A percentile compares a stretch with the other conserved stretches of the same genome.
Conservation (phyloP, 495 filamentous ascomycete species). For the Penicillium lagena region DNA sequence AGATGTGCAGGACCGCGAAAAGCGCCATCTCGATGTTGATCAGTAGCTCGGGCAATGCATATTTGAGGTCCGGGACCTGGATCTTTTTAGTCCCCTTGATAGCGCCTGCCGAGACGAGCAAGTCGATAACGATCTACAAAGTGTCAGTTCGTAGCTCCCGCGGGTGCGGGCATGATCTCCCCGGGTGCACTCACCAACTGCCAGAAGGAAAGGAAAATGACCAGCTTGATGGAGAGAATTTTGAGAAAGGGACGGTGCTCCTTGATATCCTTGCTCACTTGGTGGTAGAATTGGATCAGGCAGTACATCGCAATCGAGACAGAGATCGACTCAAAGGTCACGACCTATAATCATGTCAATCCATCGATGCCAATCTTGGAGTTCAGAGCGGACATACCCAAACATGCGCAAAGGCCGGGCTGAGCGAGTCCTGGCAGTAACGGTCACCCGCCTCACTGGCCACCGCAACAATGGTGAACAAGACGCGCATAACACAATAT, state of each 20-base stretch:
- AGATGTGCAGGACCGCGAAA: slow-evolving; percentile 73
- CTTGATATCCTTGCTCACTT: slow-evolving; percentile 62
- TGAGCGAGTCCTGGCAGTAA: slow-evolving; percentile 76
- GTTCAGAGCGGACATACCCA: slow-evolving; percentile 59
- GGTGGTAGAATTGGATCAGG: slow-evolving; percentile 83
- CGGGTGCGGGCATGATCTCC: too few relatives aligned
- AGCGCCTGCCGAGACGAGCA: slow-evolving; percentile 56
- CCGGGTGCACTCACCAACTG: slow-evolving; percentile 50
- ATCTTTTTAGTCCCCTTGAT: slow-evolving; percentile 57
- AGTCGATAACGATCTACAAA: slow-evolving; percentile 54
- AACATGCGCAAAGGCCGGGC: slow-evolving; percentile 72
- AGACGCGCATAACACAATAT: slow-evolving; percentile 82
- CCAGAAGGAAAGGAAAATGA: slow-evolving; percentile 95
- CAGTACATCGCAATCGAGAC: slow-evolving; percentile 91
- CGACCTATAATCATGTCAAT: slow-evolving; percentile 35
- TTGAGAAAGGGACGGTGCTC: slow-evolving; percentile 74
- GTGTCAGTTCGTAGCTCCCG: too few relatives aligned
- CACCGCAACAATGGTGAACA: slow-evolving; percentile 76
- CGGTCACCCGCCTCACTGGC: slow-evolving; percentile 57
- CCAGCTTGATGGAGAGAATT: slow-evolving; percentile 81
- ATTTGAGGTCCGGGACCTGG: slow-evolving; percentile 67
- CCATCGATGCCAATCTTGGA: slow-evolving; percentile 44
- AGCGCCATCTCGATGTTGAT: slow-evolving; percentile 86
- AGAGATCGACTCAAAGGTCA: slow-evolving; percentile 62
- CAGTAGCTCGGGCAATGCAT: slow-evolving; percentile 71